These are phyloP conservation scores for Clarireedia sp. DNA, from an alignment of 2,329 filamentous ascomycete species.

Conservation along the genomic window DNA sequence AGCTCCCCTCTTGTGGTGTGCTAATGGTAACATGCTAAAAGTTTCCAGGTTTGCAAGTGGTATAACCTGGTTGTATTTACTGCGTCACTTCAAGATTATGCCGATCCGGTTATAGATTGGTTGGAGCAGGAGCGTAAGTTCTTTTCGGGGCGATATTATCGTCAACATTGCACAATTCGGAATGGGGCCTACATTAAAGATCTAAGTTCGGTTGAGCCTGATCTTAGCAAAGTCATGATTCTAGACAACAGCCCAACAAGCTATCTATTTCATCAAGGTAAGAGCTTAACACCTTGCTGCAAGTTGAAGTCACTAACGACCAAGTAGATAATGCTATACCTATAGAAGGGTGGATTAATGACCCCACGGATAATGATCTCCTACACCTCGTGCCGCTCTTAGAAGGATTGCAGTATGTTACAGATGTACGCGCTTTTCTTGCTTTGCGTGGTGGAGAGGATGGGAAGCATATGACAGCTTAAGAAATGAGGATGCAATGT, in stretches of 20 bases:
- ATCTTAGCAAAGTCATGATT: conserved; percentile 97
- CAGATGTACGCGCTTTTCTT: conserved; percentile 85
- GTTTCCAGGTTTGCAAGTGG: conserved; percentile 79
- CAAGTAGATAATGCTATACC: conserved; percentile 89
- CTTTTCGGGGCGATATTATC: conserved; percentile 88
- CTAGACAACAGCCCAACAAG: conserved; percentile 96
- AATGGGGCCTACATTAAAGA: conserved; percentile 99
- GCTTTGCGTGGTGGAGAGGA: conserved; percentile 82
- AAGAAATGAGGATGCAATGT: conserved; percentile 1
- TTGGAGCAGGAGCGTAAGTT: conserved; percentile 94
- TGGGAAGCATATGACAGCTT: conserved; percentile 39
- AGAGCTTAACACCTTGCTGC: conserved; percentile 25
- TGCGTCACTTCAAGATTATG: conserved; percentile 95
- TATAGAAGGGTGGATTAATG: conserved; percentile 98
- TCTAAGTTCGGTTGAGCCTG: conserved; percentile 88
- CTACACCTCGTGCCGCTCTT: conserved; percentile 86
- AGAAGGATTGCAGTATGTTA: conserved; percentile 92
- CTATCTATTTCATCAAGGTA: conserved; percentile 98
- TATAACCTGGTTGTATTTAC: conserved; percentile 97
- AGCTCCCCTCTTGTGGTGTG: conserved; percentile 21
- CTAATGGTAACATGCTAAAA: conserved; percentile 19
- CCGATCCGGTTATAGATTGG: conserved; percentile 98
- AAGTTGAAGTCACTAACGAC: background rate
- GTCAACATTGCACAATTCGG: conserved; percentile 92
- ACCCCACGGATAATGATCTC: conserved; percentile 93